Evolutionary conservation across 2,329 filamentous ascomycete genomes (phyloP).

Genomic region (Sporothrix phasma): DNA sequence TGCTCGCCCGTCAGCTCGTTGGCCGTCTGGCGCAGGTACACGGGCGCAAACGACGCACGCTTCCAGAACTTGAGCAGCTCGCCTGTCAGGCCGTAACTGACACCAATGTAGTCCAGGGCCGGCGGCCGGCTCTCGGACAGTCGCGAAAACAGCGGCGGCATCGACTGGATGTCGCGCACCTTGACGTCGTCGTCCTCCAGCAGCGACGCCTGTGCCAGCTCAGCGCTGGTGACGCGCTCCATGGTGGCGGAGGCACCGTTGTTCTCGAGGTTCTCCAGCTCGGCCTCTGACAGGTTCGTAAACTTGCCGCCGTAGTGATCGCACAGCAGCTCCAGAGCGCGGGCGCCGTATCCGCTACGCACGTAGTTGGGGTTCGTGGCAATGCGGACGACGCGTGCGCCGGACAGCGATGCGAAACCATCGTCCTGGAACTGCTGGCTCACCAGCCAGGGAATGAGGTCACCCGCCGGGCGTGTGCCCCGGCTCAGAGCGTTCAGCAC

Average conservation of each 20-base stretch:
- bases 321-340: slow-evolving; percentile 73
- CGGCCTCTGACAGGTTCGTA: slow-evolving; percentile 67
- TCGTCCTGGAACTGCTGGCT: slow-evolving; percentile 98
- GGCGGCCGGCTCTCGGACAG: slow-evolving; percentile 73
- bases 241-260: slow-evolving; percentile 42
- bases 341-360: slow-evolving; percentile 86
- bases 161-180: slow-evolving; percentile 77
- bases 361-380: slow-evolving; percentile 92
- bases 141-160: slow-evolving; percentile 89
- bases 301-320: slow-evolving; percentile 97
- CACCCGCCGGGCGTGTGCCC: slow-evolving; percentile 80
- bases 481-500: slow-evolving; percentile 82
- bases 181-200: slow-evolving; percentile 73
- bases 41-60: slow-evolving; percentile 70
- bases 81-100: slow-evolving; percentile 85
- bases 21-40: slow-evolving; percentile 87
- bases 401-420: slow-evolving; percentile 87
- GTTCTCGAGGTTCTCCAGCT: slow-evolving; percentile 20
- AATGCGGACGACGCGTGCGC: slow-evolving; percentile 84
- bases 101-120: slow-evolving; percentile 81
- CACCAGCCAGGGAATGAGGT: slow-evolving; percentile 94
- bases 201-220: slow-evolving; percentile 65
- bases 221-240: slow-evolving; percentile 69
- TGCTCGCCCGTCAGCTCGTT: slow-evolving; percentile 97
- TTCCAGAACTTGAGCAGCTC: slow-evolving; percentile 96